Conservation (phyloP, 768 basidiomycete species). For the Mycena galopus region DNA sequence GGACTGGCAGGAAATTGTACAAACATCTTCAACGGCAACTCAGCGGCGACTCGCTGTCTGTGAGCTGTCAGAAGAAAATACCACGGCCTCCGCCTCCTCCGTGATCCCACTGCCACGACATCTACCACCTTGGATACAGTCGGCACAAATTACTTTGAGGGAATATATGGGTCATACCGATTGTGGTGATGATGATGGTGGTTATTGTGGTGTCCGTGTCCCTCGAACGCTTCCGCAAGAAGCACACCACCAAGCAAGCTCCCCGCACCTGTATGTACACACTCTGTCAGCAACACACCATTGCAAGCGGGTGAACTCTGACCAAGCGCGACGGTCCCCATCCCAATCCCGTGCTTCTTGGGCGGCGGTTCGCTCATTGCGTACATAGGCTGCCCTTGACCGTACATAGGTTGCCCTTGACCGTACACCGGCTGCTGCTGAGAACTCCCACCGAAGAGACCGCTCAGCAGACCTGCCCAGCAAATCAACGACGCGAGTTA, state of each 20-base stretch:
- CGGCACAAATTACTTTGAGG: no score
- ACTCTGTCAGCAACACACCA: slow-evolving; percentile 16
- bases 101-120: no score
- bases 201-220: slow-evolving; percentile 18
- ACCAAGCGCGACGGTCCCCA: slow-evolving; percentile 66
- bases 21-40: no score
- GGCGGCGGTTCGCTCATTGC: slow-evolving; percentile 29
- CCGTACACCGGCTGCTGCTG: no score
- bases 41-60: no score
- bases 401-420: no score
- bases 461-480: slow-evolving; percentile 35
- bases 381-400: slow-evolving; percentile 50
- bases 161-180: no score
- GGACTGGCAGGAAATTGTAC: no score
- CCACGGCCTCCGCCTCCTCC: no score
- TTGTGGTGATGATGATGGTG: not conserved
- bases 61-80: no score
- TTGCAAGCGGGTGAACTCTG: slow-evolving; percentile 29
- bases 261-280: slow-evolving; percentile 59
- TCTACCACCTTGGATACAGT: no score
- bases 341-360: slow-evolving; percentile 63
- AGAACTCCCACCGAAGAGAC: slow-evolving; percentile 35
- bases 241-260: slow-evolving; percentile 75
- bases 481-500: slow-evolving; percentile 32
- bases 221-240: slow-evolving; percentile 64